Percentiles rank a stretch among this genome's conserved stretches.
These are phyloP conservation scores for Inga laurina DNA, from an alignment of 306 rosid species.

Conservation along the genomic window DNA sequence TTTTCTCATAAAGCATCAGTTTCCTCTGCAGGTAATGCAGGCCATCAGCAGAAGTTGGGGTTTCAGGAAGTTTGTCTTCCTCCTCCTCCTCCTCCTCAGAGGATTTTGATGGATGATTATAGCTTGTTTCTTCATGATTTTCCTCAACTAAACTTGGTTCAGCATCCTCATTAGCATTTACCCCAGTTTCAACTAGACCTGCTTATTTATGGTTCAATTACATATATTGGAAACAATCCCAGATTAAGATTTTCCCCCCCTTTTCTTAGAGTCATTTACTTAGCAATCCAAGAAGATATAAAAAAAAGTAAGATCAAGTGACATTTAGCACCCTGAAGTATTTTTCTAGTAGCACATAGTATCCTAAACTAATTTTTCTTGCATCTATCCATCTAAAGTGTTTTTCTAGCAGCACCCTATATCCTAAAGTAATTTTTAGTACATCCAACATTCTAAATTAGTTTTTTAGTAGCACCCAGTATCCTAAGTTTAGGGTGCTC, in stretches of 20 bases:
- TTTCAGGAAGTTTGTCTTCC: constrained; percentile 65
- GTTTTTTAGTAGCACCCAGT: too few relatives aligned
- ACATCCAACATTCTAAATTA: too few relatives aligned
- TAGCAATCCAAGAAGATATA: neutral
- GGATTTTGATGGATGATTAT: constrained; percentile 33
- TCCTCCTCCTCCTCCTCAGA: constrained; percentile 55
- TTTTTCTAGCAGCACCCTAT: too few relatives aligned
- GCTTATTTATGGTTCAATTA: constrained; percentile 12
- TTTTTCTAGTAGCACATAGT: too few relatives aligned
- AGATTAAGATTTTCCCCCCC: too few relatives aligned
- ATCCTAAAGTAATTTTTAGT: too few relatives aligned
- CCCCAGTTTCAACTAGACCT: constrained; percentile 36
- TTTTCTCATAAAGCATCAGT: constrained; percentile 40
- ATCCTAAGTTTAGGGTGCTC: too few relatives aligned
- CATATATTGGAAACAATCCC: neutral
- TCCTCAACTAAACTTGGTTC: constrained; percentile 33
- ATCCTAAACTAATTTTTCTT: too few relatives aligned
- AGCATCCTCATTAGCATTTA: constrained; percentile 24
- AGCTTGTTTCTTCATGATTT: constrained; percentile 34
- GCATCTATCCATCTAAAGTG: too few relatives aligned
- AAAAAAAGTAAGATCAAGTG: too few relatives aligned
- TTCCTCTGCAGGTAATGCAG: constrained; percentile 46
- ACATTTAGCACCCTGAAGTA: too few relatives aligned
- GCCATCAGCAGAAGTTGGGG: constrained; percentile 54
- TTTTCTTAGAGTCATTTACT: neutral